Percentiles rank a stretch among this genome's conserved stretches.
Evolutionary conservation across 306 rosid species (phyloP).

Genomic region (Pueraria montana): DNA sequence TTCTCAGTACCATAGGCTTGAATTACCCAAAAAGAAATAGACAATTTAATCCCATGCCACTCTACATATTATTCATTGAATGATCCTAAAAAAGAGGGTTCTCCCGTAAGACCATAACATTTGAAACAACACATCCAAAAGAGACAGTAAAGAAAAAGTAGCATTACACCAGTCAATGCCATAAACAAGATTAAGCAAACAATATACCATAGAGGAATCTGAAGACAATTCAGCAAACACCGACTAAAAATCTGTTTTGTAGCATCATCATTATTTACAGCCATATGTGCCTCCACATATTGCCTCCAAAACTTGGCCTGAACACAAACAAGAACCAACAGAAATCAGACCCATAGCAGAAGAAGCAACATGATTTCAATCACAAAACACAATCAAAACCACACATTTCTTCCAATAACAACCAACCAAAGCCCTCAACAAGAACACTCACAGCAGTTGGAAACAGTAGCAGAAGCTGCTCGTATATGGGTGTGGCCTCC

Average conservation of each 20-base stretch:
- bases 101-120: neutral
- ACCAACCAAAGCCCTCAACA: slow-evolving; percentile 26
- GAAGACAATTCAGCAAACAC: slow-evolving; percentile 86
- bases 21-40: neutral
- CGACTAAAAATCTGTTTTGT: slow-evolving; percentile 93
- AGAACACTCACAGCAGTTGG: slow-evolving; percentile 87
- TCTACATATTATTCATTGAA: neutral
- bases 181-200: slow-evolving; percentile 32
- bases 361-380: neutral
- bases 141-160: slow-evolving; percentile 17
- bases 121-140: neutral
- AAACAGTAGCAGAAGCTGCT: slow-evolving; percentile 79
- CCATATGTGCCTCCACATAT: slow-evolving; percentile 94
- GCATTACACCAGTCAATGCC: slow-evolving; percentile 30
- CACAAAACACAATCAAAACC: neutral
- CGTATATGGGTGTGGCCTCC: slow-evolving; percentile 88
- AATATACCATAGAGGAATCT: slow-evolving; percentile 92
- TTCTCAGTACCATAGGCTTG: neutral
- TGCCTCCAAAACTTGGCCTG: slow-evolving; percentile 99
- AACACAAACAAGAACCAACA: slow-evolving; percentile 39
- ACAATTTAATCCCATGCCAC: neutral
- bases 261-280: slow-evolving; percentile 91
- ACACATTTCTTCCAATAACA: slow-evolving; percentile 7
- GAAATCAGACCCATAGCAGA: slow-evolving; percentile 4
- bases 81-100: neutral